phyloP scores from a whole-genome alignment of 106 monocot species.

The Triglochin maritima region DNA sequence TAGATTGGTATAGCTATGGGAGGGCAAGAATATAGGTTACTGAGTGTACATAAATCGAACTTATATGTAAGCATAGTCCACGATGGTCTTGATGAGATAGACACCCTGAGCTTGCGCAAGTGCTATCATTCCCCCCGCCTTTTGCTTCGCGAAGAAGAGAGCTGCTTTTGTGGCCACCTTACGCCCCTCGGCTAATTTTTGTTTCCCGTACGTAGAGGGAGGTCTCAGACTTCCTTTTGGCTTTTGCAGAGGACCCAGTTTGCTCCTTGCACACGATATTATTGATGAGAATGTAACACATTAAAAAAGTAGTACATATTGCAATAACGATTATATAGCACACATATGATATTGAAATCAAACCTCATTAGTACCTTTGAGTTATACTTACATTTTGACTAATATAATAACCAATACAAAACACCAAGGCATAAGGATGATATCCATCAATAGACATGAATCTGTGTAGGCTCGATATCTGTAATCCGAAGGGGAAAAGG shows the following conservation, averaged over 20 bases:
- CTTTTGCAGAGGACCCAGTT: slow-evolving; percentile 64
- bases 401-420: too few species aligned
- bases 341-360: too few species aligned
- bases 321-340: not conserved
- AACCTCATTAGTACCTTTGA: too few species aligned
- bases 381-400: too few species aligned
- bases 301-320: not conserved
- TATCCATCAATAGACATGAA: too few species aligned
- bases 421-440: too few species aligned
- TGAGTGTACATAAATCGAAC: too few species aligned
- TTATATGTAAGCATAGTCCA: too few species aligned
- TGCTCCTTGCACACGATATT: slow-evolving; percentile 63
- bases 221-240: slow-evolving; percentile 56
- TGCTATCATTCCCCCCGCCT: slow-evolving; percentile 37
- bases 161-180: slow-evolving; percentile 34
- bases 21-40: too few species aligned
- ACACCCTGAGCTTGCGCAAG: slow-evolving; percentile 33
- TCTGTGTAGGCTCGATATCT: too few species aligned
- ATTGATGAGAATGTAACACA: not conserved
- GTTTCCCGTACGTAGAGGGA: slow-evolving; percentile 43
- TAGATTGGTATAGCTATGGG: too few species aligned
- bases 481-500: too few species aligned
- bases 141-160: slow-evolving; percentile 36
- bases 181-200: slow-evolving; percentile 34
- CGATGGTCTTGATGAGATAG: slow-evolving; percentile 30